phyloP scores from a whole-genome alignment of 2,329 filamentous ascomycete genomes.

The Colletotrichum tofieldiae region DNA sequence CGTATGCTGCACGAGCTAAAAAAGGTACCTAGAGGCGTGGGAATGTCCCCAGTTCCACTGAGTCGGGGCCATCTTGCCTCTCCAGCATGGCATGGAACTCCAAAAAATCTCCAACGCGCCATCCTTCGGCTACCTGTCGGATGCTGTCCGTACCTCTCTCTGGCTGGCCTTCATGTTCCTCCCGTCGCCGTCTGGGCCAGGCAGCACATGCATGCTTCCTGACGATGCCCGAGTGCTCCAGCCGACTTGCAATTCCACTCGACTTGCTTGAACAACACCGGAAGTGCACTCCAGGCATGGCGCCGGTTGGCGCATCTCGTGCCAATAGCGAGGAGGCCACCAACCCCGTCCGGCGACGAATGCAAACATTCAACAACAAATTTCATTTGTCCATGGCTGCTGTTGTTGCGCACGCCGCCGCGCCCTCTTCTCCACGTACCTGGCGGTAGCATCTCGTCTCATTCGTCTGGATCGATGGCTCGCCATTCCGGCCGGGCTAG shows the following conservation, averaged over 20 bases:
- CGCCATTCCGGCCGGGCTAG: conserved; percentile 27
- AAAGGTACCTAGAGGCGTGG: conserved; percentile 39
- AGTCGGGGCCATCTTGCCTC: background rate
- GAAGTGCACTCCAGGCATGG: background rate
- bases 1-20: conserved; percentile 26
- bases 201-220: background rate
- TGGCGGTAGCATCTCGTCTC: background rate
- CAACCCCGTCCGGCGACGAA: conserved; percentile 4
- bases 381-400: conserved; percentile 23
- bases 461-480: conserved; percentile 31
- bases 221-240: background rate
- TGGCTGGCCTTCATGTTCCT: background rate
- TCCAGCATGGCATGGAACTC: background rate
- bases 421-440: conserved; percentile 19
- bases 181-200: background rate
- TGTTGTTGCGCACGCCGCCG: conserved; percentile 25
- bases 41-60: conserved; percentile 17
- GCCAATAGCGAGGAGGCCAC: background rate
- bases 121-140: background rate
- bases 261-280: background rate
- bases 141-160: background rate
- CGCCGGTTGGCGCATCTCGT: conserved; percentile 4
- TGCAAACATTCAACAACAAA: conserved; percentile 27
- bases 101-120: background rate
- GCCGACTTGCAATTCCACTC: background rate